Evolutionary conservation across 169 alveolate genomes (phyloP), one percentile per base, ranked within the genome.

Genomic region (Nephromyces sp.): DNA sequence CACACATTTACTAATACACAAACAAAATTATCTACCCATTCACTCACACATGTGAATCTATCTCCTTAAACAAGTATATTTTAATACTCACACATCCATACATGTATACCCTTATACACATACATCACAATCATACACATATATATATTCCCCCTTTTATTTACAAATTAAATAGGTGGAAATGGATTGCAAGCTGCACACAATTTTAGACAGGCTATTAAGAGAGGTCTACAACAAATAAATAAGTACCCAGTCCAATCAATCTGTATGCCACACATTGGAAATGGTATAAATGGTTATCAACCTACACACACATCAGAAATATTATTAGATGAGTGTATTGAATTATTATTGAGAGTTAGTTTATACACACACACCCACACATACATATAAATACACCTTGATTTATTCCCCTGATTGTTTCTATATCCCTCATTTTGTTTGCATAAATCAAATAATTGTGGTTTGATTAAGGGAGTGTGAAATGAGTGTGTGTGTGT

Each of bases 221-320:
- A 34, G 1, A n/a, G 25, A n/a, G 53, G 32, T 5, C 35, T 74
- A 32, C 15, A 2, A 3, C 25, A 30, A 1, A 53, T 74, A 32
- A 74, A 64, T 31, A 30, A 4, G 5, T 32, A n/a, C 3, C 31
- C 52, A 3, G 52, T 66, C 0, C 30, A 33, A 1, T 22, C 74
- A 0, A 34, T 64, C 8, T 1, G 34, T 3, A 24, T 43, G 28
- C 80, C 80, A 21, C 32, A 28, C 53, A 22, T 74, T 15, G 80
- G 80, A 1, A 0, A 25, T 0, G 80, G 80, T n/a, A 24, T 74
- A n/a, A 66, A 74, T 33, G 80, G 80, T 25, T 74, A 28, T 52
- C 52, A 65, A 28, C 80, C 80, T 1, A 0, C 35, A 3, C 30
- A 66, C 4, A 64, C 68, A 4, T 53, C 80, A 6, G 33, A 74